These are phyloP conservation scores for Lactarius hatsudake DNA, from an alignment of 768 basidiomycete species.

Conservation along the genomic window DNA sequence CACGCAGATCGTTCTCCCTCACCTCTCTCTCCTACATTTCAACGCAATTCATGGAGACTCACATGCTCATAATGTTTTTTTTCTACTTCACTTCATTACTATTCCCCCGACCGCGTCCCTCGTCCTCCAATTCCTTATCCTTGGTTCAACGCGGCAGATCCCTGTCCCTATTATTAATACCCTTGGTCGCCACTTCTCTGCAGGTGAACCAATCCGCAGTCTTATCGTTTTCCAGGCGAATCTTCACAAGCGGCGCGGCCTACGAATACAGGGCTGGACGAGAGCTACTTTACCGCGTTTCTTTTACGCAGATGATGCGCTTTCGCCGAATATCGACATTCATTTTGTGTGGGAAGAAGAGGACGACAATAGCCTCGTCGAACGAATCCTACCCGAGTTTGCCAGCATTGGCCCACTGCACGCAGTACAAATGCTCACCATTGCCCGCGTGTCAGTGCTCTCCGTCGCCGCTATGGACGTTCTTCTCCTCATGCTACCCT, in stretches of 20 bases:
- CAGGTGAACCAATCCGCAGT: conserved; percentile 20
- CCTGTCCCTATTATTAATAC: conserved; percentile 20
- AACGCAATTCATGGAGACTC: conserved; percentile 19
- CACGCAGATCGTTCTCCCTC: conserved; percentile 13
- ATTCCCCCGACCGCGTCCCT: conserved; percentile 16
- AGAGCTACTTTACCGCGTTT: conserved; percentile 15
- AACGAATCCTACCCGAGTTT: conserved; percentile 22
- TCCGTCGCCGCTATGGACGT: conserved; percentile 9
- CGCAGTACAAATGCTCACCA: conserved; percentile 23
- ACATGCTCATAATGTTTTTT: conserved; percentile 21
- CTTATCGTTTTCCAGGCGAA: conserved; percentile 18
- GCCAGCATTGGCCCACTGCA: conserved; percentile 17
- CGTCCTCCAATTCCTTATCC: conserved; percentile 20
- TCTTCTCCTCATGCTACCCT: conserved; percentile 21
- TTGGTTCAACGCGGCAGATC: conserved; percentile 22
- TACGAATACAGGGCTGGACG: conserved; percentile 22
- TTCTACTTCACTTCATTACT: conserved; percentile 19
- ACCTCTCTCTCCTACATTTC: conserved; percentile 20
- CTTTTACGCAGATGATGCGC: conserved; percentile 16
- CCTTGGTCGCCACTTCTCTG: conserved; percentile 18
- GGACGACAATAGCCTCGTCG: conserved; percentile 14
- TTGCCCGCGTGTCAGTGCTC: conserved; percentile 24
- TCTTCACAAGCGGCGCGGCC: conserved; percentile 16
- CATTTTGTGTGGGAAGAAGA: conserved; percentile 26
- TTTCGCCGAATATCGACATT: conserved; percentile 20